A percentile compares a stretch with the other conserved stretches of the same genome.
These are phyloP conservation scores for Stephania cephalantha DNA, from an alignment of 164 flowering plant genomes.

Conservation along the genomic window DNA sequence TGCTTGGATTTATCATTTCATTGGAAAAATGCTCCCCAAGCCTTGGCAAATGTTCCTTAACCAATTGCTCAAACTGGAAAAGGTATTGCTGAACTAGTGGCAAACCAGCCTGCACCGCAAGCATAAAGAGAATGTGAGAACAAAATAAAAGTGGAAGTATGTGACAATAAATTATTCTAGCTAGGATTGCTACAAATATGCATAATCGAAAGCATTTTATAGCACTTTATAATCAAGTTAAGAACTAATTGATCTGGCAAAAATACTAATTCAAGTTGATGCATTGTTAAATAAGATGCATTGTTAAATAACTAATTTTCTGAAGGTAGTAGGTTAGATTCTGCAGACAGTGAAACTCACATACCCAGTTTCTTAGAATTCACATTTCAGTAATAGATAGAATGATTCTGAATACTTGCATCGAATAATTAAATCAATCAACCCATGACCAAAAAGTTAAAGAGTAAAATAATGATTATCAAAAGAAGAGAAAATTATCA, in stretches of 20 bases:
- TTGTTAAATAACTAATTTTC: neutral
- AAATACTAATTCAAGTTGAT: neutral
- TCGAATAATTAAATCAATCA: too few species aligned
- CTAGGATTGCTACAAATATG: neutral
- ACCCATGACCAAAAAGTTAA: too few species aligned
- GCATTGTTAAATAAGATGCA: too few species aligned
- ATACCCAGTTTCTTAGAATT: neutral
- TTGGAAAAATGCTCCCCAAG: constrained; percentile 80
- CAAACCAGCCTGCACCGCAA: constrained; percentile 63
- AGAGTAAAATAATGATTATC: too few species aligned
- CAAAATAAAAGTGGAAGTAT: constrained; percentile 1
- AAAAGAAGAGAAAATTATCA: too few species aligned
- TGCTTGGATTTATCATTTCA: constrained; percentile 94
- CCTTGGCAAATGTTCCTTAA: constrained; percentile 77
- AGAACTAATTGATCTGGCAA: too few species aligned
- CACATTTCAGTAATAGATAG: neutral
- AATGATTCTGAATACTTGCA: too few species aligned
- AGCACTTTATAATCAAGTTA: too few species aligned
- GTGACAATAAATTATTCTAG: neutral
- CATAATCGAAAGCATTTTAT: neutral
- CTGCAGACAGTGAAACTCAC: neutral
- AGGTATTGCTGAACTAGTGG: constrained; percentile 97
- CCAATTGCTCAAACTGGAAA: constrained; percentile 77
- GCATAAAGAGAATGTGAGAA: constrained; percentile 8
- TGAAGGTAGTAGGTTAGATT: neutral